A percentile compares a stretch with the other conserved stretches of the same genome.
Conservation (phyloP, 2,329 filamentous ascomycete species). For the Fulvia fulva region DNA sequence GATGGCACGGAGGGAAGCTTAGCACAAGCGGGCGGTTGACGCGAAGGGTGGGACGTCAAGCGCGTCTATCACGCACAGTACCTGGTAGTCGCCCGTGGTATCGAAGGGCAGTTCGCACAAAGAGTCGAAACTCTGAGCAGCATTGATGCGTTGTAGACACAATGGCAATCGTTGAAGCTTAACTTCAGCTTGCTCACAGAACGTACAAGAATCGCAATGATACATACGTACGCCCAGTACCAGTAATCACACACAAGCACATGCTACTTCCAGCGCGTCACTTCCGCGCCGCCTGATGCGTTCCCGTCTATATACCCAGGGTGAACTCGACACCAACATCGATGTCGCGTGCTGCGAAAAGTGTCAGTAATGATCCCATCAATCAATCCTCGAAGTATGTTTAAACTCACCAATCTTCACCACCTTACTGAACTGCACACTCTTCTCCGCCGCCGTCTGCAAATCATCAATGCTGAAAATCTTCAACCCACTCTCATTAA, state of each 20-base stretch:
- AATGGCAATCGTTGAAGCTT: neutral
- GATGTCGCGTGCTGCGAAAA: conserved; percentile 72
- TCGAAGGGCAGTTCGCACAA: no score
- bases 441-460: conserved; percentile 94
- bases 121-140: neutral
- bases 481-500: conserved; percentile 97
- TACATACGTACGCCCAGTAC: neutral
- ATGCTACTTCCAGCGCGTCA: neutral
- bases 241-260: neutral
- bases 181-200: neutral
- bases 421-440: conserved; percentile 97
- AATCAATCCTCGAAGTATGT: conserved; percentile 1
- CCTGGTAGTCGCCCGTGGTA: no score
- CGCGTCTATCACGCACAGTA: no score
- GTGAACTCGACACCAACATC: conserved; percentile 95
- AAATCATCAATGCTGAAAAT: conserved; percentile 99
- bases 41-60: no score
- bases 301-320: conserved; percentile 73
- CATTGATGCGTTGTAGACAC: no score
- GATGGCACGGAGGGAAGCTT: no score
- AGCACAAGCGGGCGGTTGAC: no score
- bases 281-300: neutral
- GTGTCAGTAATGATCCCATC: conserved; percentile 24
- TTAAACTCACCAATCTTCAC: conserved; percentile 83
- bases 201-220: neutral